phyloP scores from a whole-genome alignment of 2,329 filamentous ascomycete genomes.

The Tolypocladium tropicale region DNA sequence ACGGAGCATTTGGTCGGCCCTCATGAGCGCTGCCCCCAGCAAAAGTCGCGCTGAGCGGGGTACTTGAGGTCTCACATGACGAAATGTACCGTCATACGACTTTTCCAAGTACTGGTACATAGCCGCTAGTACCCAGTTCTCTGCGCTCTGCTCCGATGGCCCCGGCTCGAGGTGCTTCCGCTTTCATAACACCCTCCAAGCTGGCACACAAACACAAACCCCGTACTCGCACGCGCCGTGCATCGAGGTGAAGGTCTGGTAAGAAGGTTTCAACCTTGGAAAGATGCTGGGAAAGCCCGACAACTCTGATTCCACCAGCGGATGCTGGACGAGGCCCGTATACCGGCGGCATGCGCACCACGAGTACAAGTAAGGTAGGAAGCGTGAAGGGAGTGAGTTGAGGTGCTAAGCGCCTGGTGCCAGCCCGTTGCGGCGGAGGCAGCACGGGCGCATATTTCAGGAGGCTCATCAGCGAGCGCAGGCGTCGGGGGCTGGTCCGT shows the following conservation, averaged over 20 bases:
- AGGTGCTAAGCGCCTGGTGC: neutral
- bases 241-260: neutral
- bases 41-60: slow-evolving; percentile 10
- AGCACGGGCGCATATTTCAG: neutral
- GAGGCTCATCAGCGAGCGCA: no score
- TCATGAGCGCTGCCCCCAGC: neutral
- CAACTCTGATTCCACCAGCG: neutral
- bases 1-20: neutral
- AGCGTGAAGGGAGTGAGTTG: no score
- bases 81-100: slow-evolving; percentile 24
- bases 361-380: no score
- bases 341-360: no score
- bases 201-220: neutral
- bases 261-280: neutral
- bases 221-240: neutral
- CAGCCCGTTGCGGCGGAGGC: neutral
- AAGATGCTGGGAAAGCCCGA: neutral
- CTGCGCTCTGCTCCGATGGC: neutral
- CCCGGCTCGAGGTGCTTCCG: slow-evolving; percentile 4
- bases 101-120: slow-evolving; percentile 22
- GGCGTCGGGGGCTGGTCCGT: neutral
- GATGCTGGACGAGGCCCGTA: neutral
- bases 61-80: slow-evolving; percentile 24
- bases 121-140: slow-evolving; percentile 13
- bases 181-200: neutral